Evolutionary conservation across 352 stramenopile genomes (phyloP).

Genomic region (Pythium aquatile): DNA sequence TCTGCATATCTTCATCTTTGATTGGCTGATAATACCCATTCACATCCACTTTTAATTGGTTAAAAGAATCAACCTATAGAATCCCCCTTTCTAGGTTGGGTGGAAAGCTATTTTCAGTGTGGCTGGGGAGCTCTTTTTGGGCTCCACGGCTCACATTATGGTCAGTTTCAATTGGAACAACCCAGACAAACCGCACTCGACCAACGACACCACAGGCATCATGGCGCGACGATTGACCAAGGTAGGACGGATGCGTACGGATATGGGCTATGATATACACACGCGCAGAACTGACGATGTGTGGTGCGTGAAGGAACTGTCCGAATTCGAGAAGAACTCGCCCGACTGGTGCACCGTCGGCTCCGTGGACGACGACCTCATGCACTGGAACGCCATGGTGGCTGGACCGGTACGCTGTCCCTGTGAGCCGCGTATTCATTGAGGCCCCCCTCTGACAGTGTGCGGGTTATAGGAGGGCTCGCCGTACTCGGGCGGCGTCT

Average conservation of each 20-base stretch:
- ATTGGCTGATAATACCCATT: not conserved
- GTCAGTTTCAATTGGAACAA: slow-evolving; percentile 4
- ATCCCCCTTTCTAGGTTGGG: slow-evolving; percentile 14
- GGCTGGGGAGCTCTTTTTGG: not conserved
- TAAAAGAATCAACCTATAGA: slow-evolving; percentile 17
- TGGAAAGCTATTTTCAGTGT: slow-evolving; percentile 6
- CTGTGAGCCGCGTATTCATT: not conserved
- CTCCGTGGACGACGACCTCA: slow-evolving; percentile 84
- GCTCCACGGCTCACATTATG: not conserved
- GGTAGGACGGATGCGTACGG: slow-evolving; percentile 25
- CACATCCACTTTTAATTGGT: slow-evolving; percentile 3
- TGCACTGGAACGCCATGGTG: slow-evolving; percentile 92
- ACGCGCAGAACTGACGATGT: slow-evolving; percentile 3
- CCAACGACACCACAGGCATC: not conserved
- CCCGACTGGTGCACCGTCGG: slow-evolving; percentile 88
- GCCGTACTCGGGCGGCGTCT: slow-evolving; percentile 88
- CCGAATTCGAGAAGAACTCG: slow-evolving; percentile 88
- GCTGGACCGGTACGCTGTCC: slow-evolving; percentile 69
- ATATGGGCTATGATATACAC: not conserved
- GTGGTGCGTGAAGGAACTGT: slow-evolving; percentile 55
- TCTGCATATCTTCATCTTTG: not conserved
- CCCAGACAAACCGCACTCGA: not conserved
- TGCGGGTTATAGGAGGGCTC: slow-evolving; percentile 59
- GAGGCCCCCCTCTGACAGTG: not conserved
- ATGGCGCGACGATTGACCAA: slow-evolving; percentile 87